phyloP scores from a whole-genome alignment of 768 basidiomycete species.

The Naganishia antarctica region DNA sequence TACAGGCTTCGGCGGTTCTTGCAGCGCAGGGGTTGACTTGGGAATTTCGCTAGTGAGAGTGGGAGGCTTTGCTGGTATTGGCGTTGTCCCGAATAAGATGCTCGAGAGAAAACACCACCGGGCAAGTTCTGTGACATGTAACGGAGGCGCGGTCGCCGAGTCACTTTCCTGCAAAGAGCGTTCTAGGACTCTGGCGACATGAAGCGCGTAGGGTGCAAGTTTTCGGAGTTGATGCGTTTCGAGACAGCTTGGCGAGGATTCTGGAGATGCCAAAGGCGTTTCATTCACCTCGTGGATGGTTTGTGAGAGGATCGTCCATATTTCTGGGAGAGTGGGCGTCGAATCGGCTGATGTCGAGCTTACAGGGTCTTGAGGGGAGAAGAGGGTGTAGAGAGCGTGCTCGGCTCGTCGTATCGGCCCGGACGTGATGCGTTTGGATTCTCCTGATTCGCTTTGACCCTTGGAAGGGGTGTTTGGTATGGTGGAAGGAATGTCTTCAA shows the following conservation, averaged over 20 bases:
- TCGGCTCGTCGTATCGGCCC: neutral
- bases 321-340: neutral
- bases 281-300: neutral
- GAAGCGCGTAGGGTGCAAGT: slow-evolving; percentile 16
- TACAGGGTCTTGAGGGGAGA: neutral
- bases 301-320: neutral
- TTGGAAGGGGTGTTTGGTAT: neutral
- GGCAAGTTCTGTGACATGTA: neutral
- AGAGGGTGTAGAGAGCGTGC: neutral
- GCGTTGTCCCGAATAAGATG: slow-evolving; percentile 11
- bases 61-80: neutral
- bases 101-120: slow-evolving; percentile 23
- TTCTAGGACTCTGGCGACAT: neutral
- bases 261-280: neutral
- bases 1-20: neutral
- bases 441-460: neutral
- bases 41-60: neutral
- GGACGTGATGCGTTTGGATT: neutral
- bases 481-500: neutral
- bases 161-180: neutral
- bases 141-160: too few species aligned
- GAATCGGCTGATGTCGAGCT: neutral
- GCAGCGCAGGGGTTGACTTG: neutral
- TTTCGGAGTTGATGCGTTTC: slow-evolving; percentile 5
- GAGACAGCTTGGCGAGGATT: neutral